Conservation (phyloP, 768 basidiomycete species). For the Leucosporidium creatinivorum region DNA sequence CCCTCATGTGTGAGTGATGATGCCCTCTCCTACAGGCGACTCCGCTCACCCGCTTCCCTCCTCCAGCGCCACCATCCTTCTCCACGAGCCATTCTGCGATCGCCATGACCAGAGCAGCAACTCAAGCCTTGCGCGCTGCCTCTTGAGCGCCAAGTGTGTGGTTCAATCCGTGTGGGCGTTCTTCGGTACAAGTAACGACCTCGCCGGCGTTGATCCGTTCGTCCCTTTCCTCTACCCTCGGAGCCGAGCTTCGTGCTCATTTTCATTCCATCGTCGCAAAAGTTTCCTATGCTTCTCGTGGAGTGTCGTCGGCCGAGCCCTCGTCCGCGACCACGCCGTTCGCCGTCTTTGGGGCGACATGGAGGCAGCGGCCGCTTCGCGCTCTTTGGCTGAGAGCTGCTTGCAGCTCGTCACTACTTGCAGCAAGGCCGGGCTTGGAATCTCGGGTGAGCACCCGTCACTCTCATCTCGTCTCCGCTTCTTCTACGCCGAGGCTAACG, state of each 20-base stretch:
- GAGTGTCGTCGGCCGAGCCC: slow-evolving; percentile 19
- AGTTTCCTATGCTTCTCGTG: slow-evolving; percentile 29
- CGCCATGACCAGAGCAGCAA: slow-evolving; percentile 11
- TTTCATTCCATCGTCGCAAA: not conserved
- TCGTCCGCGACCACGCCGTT: slow-evolving; percentile 27
- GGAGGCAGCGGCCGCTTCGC: slow-evolving; percentile 5
- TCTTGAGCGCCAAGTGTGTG: slow-evolving; percentile 23
- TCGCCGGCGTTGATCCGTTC: slow-evolving; percentile 27
- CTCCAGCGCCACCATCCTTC: slow-evolving; percentile 26
- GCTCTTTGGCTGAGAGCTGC: slow-evolving; percentile 19
- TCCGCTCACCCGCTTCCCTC: not conserved
- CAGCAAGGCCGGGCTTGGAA: not conserved
- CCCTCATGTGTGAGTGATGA: slow-evolving; percentile 24
- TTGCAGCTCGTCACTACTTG: slow-evolving; percentile 16
- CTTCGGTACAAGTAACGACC: slow-evolving; percentile 18
- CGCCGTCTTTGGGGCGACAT: slow-evolving; percentile 15
- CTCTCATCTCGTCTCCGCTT: too few relatives aligned
- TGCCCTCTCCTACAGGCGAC: too few relatives aligned
- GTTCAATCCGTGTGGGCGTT: slow-evolving; percentile 27
- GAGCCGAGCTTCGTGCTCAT: too few relatives aligned
- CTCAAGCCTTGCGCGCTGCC: slow-evolving; percentile 22
- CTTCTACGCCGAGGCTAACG: too few relatives aligned
- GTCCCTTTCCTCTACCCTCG: not conserved
- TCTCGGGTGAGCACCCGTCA: slow-evolving; percentile 5
- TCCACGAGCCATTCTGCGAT: slow-evolving; percentile 28